phyloP scores from a whole-genome alignment of 768 basidiomycete genomes.

The Pleurotus tuoliensis region DNA sequence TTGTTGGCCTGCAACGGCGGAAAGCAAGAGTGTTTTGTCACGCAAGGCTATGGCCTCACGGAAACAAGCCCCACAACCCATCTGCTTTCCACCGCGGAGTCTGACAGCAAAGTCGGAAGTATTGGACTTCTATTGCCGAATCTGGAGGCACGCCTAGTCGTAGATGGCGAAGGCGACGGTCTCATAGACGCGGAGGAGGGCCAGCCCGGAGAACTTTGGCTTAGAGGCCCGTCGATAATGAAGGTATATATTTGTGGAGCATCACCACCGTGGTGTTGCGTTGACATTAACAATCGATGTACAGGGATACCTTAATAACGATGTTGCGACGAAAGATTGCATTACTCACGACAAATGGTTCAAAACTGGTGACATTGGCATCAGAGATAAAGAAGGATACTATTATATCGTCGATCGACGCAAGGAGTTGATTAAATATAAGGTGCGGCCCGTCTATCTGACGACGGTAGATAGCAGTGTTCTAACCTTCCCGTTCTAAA shows the following conservation, averaged over 20 bases:
- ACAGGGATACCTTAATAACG: conserved; percentile 75
- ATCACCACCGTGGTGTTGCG: background rate
- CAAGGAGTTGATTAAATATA: conserved; percentile 78
- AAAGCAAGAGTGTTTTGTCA: conserved; percentile 29
- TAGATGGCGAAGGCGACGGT: conserved; percentile 52
- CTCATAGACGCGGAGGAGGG: conserved; percentile 46
- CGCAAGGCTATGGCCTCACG: conserved; percentile 75
- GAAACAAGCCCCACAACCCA: conserved; percentile 78
- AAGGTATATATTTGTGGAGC: conserved; percentile 39
- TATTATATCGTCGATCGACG: conserved; percentile 72
- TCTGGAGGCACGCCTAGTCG: conserved; percentile 69
- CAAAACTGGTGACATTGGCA: conserved; percentile 83
- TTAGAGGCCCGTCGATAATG: conserved; percentile 77
- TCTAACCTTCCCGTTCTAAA: background rate
- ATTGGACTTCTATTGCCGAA: conserved; percentile 72
- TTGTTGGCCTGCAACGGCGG: conserved; percentile 30
- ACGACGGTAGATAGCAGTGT: background rate
- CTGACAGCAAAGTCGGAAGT: conserved; percentile 52
- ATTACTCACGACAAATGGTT: conserved; percentile 80
- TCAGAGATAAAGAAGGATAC: conserved; percentile 64
- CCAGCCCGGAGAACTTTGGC: conserved; percentile 76
- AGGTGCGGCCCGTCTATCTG: conserved; percentile 29
- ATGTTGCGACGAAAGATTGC: conserved; percentile 59
- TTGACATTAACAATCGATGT: background rate
- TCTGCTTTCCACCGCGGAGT: conserved; percentile 42